phyloP scores from a whole-genome alignment of 352 stramenopile species.

The Aphanomyces invadans region DNA sequence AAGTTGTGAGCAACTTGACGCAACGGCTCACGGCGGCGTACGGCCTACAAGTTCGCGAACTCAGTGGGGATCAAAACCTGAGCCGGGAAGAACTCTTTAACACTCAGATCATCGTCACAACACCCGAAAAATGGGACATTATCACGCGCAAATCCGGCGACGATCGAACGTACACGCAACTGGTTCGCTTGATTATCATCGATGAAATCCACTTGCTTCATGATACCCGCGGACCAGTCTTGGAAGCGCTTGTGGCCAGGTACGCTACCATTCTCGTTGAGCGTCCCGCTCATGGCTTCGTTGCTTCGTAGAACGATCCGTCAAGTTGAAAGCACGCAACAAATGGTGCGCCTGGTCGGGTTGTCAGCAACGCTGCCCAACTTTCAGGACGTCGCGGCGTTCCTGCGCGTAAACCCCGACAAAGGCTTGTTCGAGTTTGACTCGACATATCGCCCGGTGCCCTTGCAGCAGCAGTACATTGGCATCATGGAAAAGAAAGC shows the following conservation, averaged over 20 bases:
- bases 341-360: constrained; percentile 96
- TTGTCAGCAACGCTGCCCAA: constrained; percentile 98
- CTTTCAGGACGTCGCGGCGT: constrained; percentile 98
- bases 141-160: constrained; percentile 98
- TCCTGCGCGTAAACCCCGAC: constrained; percentile 95
- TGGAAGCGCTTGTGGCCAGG: constrained; percentile 96
- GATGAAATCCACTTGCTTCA: constrained; percentile 99
- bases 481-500: constrained; percentile 99
- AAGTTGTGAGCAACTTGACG: constrained; percentile 97
- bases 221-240: constrained; percentile 96
- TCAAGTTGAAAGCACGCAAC: constrained; percentile 95
- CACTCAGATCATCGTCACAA: constrained; percentile 99
- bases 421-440: constrained; percentile 99
- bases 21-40: constrained; percentile 89
- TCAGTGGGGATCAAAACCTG: constrained; percentile 98
- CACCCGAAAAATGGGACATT: constrained; percentile 99
- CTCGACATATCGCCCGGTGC: constrained; percentile 97
- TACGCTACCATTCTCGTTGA: too few species aligned
- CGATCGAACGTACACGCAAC: constrained; percentile 95
- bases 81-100: constrained; percentile 96
- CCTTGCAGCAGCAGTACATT: constrained; percentile 99
- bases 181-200: constrained; percentile 98
- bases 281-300: too few species aligned
- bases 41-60: constrained; percentile 92
- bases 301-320: constrained; percentile 87